phyloP scores from a whole-genome alignment of 768 basidiomycete genomes.

The Boletus bicolor region DNA sequence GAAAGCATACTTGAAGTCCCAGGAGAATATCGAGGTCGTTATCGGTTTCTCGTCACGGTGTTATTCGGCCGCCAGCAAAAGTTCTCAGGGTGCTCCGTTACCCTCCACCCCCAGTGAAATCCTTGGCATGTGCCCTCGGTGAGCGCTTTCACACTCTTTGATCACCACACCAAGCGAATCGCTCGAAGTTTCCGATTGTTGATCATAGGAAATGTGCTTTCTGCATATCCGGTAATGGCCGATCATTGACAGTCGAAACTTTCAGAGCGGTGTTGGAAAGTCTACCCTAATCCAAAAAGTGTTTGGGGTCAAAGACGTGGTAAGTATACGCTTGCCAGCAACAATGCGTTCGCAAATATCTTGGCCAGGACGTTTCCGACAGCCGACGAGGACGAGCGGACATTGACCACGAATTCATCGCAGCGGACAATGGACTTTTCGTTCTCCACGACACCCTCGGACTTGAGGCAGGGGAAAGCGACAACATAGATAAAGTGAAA shows the following conservation, averaged over 20 bases:
- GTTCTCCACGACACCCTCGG: background rate
- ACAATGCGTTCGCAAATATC: background rate
- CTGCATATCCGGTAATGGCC: no score
- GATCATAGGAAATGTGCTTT: background rate
- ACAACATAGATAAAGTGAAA: background rate
- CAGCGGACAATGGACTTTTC: background rate
- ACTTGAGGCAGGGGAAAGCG: background rate
- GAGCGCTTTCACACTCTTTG: background rate
- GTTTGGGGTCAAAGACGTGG: background rate
- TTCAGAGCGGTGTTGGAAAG: background rate
- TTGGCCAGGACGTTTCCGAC: background rate
- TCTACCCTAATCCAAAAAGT: background rate
- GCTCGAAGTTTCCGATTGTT: background rate
- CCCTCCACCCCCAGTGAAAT: background rate
- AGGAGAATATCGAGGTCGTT: background rate
- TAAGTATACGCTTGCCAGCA: background rate
- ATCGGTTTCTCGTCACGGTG: background rate
- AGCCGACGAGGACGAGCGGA: background rate
- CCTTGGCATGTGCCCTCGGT: background rate
- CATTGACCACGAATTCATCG: background rate
- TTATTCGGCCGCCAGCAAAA: no score
- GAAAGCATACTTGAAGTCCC: background rate
- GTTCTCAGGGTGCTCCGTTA: no score
- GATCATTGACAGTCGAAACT: background rate
- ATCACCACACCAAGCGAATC: background rate